A percentile compares a stretch with the other conserved stretches of the same genome.
These are phyloP conservation scores for Venturiaceae sp. DNA, from an alignment of 2,329 filamentous ascomycete genomes.

Conservation along the genomic window DNA sequence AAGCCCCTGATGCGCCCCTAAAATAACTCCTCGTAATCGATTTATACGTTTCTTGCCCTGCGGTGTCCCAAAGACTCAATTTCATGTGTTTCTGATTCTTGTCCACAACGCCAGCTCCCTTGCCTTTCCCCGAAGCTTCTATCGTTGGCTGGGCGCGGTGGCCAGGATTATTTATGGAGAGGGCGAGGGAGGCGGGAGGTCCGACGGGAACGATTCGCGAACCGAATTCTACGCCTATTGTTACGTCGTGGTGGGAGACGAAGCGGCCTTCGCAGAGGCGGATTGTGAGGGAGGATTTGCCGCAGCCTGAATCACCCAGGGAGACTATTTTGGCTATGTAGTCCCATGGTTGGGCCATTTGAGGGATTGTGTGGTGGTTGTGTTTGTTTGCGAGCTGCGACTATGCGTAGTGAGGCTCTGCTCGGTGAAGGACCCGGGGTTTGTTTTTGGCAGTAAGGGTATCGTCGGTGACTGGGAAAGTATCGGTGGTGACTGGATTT, in stretches of 20 bases:
- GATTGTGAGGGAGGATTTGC: conserved; percentile 87
- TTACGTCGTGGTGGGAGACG: conserved; percentile 89
- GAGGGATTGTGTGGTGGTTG: not conserved
- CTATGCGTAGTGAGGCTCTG: conserved; percentile 3
- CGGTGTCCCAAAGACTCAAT: conserved; percentile 88
- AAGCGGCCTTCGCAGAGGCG: conserved; percentile 95
- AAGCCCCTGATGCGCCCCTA: conserved; percentile 64
- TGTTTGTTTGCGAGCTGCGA: conserved; percentile 9
- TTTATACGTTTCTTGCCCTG: conserved; percentile 95
- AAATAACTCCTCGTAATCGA: conserved; percentile 92
- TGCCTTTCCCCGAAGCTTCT: conserved; percentile 7
- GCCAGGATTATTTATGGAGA: conserved; percentile 43
- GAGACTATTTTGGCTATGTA: conserved; percentile 98
- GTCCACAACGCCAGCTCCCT: conserved; percentile 17
- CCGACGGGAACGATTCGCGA: conserved; percentile 87
- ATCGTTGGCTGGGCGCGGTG: conserved; percentile 10
- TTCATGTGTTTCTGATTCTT: conserved; percentile 71
- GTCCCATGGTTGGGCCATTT: conserved; percentile 69
- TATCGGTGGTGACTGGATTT: not conserved
- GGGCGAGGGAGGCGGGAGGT: conserved; percentile 58
- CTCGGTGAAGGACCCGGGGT: not conserved
- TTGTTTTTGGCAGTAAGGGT: not conserved
- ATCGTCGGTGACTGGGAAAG: too few species aligned
- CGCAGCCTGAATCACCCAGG: conserved; percentile 92
- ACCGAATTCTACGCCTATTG: conserved; percentile 93